Evolutionary conservation across 768 basidiomycete genomes (phyloP), one percentile per base, ranked within the genome.

Genomic region (Pisolithus orientalis): DNA sequence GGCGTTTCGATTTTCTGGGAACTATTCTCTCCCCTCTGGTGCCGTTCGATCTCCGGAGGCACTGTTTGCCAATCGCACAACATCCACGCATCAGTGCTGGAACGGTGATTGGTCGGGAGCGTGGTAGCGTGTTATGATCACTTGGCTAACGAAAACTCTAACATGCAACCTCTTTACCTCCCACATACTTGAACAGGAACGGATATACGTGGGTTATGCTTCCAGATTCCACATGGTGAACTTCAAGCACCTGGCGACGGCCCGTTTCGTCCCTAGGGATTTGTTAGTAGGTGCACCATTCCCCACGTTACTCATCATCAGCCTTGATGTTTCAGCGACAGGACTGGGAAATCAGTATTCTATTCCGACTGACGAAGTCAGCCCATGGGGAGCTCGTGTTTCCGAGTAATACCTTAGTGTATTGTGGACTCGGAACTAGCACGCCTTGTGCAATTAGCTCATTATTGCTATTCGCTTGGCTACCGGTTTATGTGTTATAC

Each of bases 321-420:
- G 14, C 39, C 11, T 10, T 11, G 21, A 25, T 42, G 45, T 34
- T 32, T 48, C 45, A 10, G 16, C 39, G 43, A 42, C 53, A 44
- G 46, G 47, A 45, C 38, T 52, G 54, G 60, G 46, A 60, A 53
- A 45, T 46, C 46, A 42, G n/a, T 5, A 16, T 25, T 34, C 45
- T 53, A 51, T 48, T 53, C 52, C 24, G 40, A 50, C 56, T 43
- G 53, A 49, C 53, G 49, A 37, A 7, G 51, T 48, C 57, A 53
- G 53, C 60, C 24, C 47, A 51, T 43, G 17, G 29, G 17, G 51
- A 25, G 31, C 44, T 14, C 11, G 47, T 53, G 47, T 47, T 58
- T 48, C 42, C 13, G 51, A 51, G 49, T 44, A 47, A 21, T 21
- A 21, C 21, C 21, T 21, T 21, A 21, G 47, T 56, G 51, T 38